Percentiles rank a stretch among this genome's conserved stretches.
Conservation (phyloP, 164 flowering plant genomes). For the Piper longum region DNA sequence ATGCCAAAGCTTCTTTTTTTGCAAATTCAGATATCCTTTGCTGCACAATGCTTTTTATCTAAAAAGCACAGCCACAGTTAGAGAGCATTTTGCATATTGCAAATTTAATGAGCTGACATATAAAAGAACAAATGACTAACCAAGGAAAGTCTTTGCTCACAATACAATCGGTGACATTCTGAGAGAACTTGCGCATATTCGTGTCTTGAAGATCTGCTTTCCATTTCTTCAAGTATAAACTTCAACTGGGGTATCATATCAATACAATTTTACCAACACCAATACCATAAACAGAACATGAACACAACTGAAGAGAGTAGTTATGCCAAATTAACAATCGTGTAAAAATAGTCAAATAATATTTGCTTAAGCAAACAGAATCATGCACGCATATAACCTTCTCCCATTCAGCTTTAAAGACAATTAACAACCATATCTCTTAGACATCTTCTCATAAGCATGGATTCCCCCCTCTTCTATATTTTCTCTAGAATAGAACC, state of each 20-base stretch:
- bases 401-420: no score
- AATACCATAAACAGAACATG: no score
- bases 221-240: constrained; percentile 77
- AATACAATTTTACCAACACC: background rate
- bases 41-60: constrained; percentile 60
- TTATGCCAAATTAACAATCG: background rate
- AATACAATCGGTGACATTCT: constrained; percentile 87
- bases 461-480: no score
- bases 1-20: constrained; percentile 83
- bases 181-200: constrained; percentile 75
- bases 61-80: constrained; percentile 4
- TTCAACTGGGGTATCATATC: constrained; percentile 50
- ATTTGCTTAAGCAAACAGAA: no score
- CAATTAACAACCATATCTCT: no score
- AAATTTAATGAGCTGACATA: no score
- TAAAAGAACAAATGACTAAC: constrained; percentile 23
- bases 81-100: background rate
- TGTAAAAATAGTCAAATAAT: no score
- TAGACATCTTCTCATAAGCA: no score
- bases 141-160: constrained; percentile 91
- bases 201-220: constrained; percentile 78
- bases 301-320: background rate
- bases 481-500: no score
- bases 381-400: no score
- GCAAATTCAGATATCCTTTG: constrained; percentile 83